phyloP scores from a whole-genome alignment of 116 monocot genomes.

The Papilionanthe hybrid region DNA sequence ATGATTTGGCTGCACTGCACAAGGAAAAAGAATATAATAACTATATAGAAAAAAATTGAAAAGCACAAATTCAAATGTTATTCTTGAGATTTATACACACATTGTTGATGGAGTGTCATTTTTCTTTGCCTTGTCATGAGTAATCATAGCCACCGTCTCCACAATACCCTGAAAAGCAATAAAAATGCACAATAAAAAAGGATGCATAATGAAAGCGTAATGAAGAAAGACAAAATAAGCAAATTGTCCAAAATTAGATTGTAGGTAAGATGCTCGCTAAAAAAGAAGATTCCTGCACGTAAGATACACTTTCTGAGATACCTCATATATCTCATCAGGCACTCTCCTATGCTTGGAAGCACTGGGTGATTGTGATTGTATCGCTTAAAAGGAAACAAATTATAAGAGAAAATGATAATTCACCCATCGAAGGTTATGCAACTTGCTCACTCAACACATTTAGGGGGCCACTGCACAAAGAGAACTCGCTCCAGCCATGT shows the following conservation, averaged over 20 bases:
- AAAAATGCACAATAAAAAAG: background rate
- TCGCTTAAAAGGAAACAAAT: no score
- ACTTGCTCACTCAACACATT: no score
- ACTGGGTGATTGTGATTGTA: background rate
- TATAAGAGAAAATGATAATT: no score
- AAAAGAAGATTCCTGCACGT: background rate
- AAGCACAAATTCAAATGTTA: background rate
- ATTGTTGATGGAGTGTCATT: slow-evolving; percentile 58
- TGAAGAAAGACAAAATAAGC: background rate
- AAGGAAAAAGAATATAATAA: slow-evolving; percentile 1
- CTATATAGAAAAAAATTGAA: background rate
- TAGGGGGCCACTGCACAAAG: no score
- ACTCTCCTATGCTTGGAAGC: background rate
- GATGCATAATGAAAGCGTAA: background rate
- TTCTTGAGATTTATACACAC: slow-evolving; percentile 43
- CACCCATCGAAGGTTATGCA: no score
- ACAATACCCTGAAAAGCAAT: slow-evolving; percentile 60
- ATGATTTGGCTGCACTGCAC: slow-evolving; percentile 63
- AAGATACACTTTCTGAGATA: background rate
- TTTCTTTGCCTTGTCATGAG: slow-evolving; percentile 86
- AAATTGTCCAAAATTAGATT: background rate
- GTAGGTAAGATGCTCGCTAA: background rate
- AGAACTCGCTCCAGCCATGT: no score
- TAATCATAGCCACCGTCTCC: slow-evolving; percentile 91
- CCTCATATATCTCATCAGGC: background rate